Evolutionary conservation across 768 basidiomycete genomes (phyloP).

Genomic region (Daedaleopsis nitida): DNA sequence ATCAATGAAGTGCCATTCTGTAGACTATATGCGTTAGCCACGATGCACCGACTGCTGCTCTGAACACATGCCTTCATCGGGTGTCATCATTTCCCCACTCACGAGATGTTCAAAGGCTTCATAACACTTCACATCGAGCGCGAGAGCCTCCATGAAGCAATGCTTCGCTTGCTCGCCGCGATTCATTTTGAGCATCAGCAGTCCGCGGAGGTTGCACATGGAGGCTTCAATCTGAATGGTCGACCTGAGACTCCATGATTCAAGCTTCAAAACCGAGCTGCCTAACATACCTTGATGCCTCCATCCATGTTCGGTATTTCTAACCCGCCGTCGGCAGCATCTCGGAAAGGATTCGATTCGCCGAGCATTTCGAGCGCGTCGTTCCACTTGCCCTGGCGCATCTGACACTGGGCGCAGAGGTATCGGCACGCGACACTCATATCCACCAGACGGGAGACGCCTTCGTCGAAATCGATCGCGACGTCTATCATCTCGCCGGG

Average conservation of each 20-base stretch:
- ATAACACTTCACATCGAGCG: slow-evolving; percentile 95
- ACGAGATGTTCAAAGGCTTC: slow-evolving; percentile 92
- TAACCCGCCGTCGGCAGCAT: slow-evolving; percentile 65
- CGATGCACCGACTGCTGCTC: neutral
- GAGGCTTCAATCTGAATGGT: slow-evolving; percentile 85
- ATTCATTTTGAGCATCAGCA: slow-evolving; percentile 93
- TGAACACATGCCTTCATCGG: slow-evolving; percentile 82
- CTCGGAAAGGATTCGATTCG: slow-evolving; percentile 86
- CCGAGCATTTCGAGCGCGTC: slow-evolving; percentile 94
- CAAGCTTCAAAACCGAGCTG: neutral
- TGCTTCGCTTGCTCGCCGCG: slow-evolving; percentile 89
- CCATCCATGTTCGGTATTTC: slow-evolving; percentile 84
- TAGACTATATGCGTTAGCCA: neutral
- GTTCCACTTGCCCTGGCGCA: slow-evolving; percentile 87
- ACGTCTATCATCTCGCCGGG: slow-evolving; percentile 72
- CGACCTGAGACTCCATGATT: neutral
- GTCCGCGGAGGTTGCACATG: slow-evolving; percentile 92
- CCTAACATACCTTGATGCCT: slow-evolving; percentile 79
- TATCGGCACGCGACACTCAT: slow-evolving; percentile 96
- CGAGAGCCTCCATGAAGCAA: slow-evolving; percentile 94
- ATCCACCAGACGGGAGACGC: slow-evolving; percentile 80
- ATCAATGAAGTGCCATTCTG: slow-evolving; percentile 97
- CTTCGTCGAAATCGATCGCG: slow-evolving; percentile 62
- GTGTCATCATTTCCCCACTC: slow-evolving; percentile 93
- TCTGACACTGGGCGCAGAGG: slow-evolving; percentile 94